Evolutionary conservation across 2,329 filamentous ascomycete species (phyloP), one percentile per base, ranked within the genome.

Genomic region (Ceratocystiopsis sp.): DNA sequence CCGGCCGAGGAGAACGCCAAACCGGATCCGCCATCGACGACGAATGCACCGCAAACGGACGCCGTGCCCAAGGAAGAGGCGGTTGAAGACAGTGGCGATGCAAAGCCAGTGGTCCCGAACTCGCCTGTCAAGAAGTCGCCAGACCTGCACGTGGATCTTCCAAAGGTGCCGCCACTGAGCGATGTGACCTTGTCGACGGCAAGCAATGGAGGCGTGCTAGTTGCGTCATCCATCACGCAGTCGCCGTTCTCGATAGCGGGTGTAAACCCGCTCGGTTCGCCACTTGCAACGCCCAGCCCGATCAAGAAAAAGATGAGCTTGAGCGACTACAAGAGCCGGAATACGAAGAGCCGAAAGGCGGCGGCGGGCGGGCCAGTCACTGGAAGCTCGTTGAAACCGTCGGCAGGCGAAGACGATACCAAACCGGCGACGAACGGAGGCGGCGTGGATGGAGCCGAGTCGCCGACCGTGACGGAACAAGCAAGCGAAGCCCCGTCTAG

Each of bases 231-330:
- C 3, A 47, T 62, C 2, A 53, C 60, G 1, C 67, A 72, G 42
- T 75, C 74, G 0, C 71, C 74, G 0, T 67, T 71, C 43, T 62
- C 65, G 4, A 52, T 52, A 21, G 61, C 55, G 42, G 52, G 64
- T 32, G 49, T 64, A 1, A 67, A 59, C 39, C 61, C 68, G 0
- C 69, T 74, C 42, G 53, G 59, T 4, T 53, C 62, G 8, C 10
- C 42, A 1, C 56, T 55, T 7, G 63, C 63, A 11, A 64, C 66
- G 18, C 71, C 73, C 3, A 78, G 73, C 48, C 75, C 76, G 3
- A 61, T 75, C 32, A 78, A 78, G 59, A 80, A 80, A 64, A 80
- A 79, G 56, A 59, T 80, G 35, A 79, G 73, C 48, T 56, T 80
- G 2, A 79, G 74, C 52, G 76, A 80, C 52, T 80, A 80, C 52